Evolutionary conservation across 2,329 filamentous ascomycete species (phyloP), one percentile per base, ranked within the genome.

Genomic region (Macrophomina tecta): DNA sequence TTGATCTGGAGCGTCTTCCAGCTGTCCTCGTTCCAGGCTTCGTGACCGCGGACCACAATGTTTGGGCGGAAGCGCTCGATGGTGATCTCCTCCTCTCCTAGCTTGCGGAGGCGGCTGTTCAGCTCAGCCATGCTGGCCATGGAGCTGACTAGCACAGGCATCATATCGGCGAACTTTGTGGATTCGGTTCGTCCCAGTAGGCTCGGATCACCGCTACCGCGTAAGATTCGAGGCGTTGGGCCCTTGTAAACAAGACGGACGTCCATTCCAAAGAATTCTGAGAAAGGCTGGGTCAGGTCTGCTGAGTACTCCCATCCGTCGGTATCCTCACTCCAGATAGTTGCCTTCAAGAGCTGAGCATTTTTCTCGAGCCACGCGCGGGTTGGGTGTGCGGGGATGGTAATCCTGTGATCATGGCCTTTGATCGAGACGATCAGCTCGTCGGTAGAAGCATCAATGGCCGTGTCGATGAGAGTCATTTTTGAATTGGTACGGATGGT

Each of bases 41-140:
- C 77, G 46, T 79, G 77, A 1, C 87, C 87, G 14, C 79, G 78
- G 51, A 90, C 82, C 28, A 90, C 81, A 65, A 90, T 86, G 73
- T 90, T 90, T 1, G 88, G 87, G 18, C 88, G 78, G 74, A 90
- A 90, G 2, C 87, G 83, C 73, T 89, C 87, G 66, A 89, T 84
- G 0, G 81, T 84, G 40, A 89, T 82, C n/a, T 80, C 77, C 4
- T 82, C 78, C 32, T 81, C 78, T 0, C 81, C 80, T 30, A 72
- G 74, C 34, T 70, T 69, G 38, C 67, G 70, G 30, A 90, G 77
- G 14, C 87, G 82, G 3, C 71, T 68, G 72, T 90, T 90, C 32
- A 90, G 79, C 70, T 90, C 88, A 6, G 76, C 75, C 34, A 90
- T 81, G 9, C 84, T 87, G 30, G 82, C 80, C 71, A 87, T 82